Evolutionary conservation across 1,284 basidiomycete genomes (phyloP), one percentile per base, ranked within the genome.

Genomic region (Malassezia caprae): DNA sequence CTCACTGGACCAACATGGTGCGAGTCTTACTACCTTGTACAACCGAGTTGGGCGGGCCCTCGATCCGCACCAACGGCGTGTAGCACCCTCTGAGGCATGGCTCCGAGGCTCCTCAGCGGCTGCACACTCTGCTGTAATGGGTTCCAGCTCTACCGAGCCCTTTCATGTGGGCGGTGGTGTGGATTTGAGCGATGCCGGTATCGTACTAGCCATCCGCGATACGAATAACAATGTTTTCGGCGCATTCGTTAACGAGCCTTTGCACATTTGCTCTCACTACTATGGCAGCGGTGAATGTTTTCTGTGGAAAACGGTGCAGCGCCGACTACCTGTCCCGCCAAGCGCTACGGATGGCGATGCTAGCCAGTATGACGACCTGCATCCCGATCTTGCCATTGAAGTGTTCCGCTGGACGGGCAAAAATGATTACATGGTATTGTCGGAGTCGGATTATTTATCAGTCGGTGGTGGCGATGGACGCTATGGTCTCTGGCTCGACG

Each of bases 1-100:
- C 76, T 91, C 88, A 10, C 78, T 94, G 15, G 93, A 98, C 68
- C 90, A 96, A 72, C 88, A 96, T 62, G 93, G 93, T 0, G 90
- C 91, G 43, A 91, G 88, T 8, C 79, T 96, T 10, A 82, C 85
- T 35, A 96, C 93, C 0, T 80, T 96, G 0, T 75, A 72, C 66
- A 24, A 68, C 47, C 58, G 59, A 7, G 68, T 70, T 3, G 53
- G 53, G 5, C 28, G 50, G 1, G 65, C 63, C 0, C 24, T 66
- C 27, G 63, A 66, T 43, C 60, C 63, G 4, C 46, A 43, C 1
- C 40, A 48, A 17, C 40, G 34, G 12, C 45, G 55, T 3, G 11
- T 15, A 6, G 56, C 53, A 1, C 46, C 39, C 1, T 59, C 56
- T 3, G 69, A 72, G 27, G 61, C 54, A 0, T 72, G 69, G 69